Conservation (phyloP, 2,329 filamentous ascomycete species). For the Exophiala alcalophila region DNA sequence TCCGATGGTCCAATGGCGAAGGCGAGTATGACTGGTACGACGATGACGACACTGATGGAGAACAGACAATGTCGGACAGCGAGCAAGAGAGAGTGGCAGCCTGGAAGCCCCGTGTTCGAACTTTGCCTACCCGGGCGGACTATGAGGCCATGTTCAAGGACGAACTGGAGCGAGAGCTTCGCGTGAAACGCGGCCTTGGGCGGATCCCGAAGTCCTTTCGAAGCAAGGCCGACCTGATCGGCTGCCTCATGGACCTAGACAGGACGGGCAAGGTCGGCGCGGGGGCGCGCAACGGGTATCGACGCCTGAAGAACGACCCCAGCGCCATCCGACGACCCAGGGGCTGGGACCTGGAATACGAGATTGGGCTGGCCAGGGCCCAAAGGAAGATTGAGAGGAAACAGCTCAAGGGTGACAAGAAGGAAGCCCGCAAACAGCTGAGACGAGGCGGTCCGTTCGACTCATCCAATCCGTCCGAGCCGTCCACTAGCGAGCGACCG, state of each 20-base stretch:
- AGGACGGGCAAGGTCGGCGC: slow-evolving; percentile 8
- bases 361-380: neutral
- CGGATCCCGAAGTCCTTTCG: neutral
- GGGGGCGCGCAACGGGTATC: slow-evolving; percentile 12
- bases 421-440: neutral
- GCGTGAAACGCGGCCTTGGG: slow-evolving; percentile 4
- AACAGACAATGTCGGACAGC: neutral
- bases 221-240: slow-evolving; percentile 8
- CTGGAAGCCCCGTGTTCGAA: neutral
- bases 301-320: slow-evolving; percentile 1
- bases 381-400: neutral
- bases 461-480: too few relatives aligned
- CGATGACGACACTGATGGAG: neutral
- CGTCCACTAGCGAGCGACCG: too few relatives aligned
- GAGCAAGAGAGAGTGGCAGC: neutral
- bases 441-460: too few relatives aligned
- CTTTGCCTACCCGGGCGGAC: slow-evolving; percentile 7
- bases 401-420: neutral
- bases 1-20: neutral
- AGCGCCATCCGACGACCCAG: slow-evolving; percentile 3
- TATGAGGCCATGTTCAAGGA: slow-evolving; percentile 20
- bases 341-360: slow-evolving; percentile 4
- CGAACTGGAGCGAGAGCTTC: slow-evolving; percentile 19
- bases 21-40: neutral
- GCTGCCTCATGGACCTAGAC: slow-evolving; percentile 14